phyloP scores from a whole-genome alignment of 2,329 filamentous ascomycete genomes.

The Boeremia lycopersici region DNA sequence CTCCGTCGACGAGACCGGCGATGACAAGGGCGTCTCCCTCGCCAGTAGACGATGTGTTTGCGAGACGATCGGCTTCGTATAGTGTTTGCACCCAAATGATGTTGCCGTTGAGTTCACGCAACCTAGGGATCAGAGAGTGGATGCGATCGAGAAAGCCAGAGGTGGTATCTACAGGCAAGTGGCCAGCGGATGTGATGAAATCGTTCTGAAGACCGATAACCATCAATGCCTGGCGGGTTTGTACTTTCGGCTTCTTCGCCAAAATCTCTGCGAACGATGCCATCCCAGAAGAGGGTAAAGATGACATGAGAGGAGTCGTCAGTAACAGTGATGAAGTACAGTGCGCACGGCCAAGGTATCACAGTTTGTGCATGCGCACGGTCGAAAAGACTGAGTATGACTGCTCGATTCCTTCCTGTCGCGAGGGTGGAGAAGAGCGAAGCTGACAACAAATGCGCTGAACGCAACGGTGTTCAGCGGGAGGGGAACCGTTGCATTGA shows the following conservation, averaged over 20 bases:
- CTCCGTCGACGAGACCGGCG: constrained; percentile 45
- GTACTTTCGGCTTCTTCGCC: constrained; percentile 57
- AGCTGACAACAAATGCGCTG: background rate
- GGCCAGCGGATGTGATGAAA: constrained; percentile 73
- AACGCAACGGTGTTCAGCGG: constrained; percentile 5
- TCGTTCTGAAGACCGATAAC: constrained; percentile 91
- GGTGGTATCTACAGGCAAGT: constrained; percentile 68
- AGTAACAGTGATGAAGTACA: constrained; percentile 2
- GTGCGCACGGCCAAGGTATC: constrained; percentile 3
- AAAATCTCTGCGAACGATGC: constrained; percentile 52
- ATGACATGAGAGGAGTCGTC: background rate
- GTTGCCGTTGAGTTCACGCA: constrained; percentile 70
- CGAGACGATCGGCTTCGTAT: constrained; percentile 67
- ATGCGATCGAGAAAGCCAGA: constrained; percentile 71
- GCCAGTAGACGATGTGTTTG: constrained; percentile 56
- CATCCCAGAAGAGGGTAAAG: constrained; percentile 34
- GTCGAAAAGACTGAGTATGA: background rate
- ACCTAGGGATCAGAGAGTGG: constrained; percentile 69
- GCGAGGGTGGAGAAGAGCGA: background rate
- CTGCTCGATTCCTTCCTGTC: background rate
- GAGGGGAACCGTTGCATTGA: constrained; percentile 7
- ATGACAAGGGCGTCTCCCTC: constrained; percentile 55
- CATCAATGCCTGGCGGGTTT: constrained; percentile 73
- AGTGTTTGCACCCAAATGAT: constrained; percentile 86
- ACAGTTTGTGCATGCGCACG: constrained; percentile 8